Conservation (phyloP, 345 rosid species). For the Eucalyptus dawsonii region DNA sequence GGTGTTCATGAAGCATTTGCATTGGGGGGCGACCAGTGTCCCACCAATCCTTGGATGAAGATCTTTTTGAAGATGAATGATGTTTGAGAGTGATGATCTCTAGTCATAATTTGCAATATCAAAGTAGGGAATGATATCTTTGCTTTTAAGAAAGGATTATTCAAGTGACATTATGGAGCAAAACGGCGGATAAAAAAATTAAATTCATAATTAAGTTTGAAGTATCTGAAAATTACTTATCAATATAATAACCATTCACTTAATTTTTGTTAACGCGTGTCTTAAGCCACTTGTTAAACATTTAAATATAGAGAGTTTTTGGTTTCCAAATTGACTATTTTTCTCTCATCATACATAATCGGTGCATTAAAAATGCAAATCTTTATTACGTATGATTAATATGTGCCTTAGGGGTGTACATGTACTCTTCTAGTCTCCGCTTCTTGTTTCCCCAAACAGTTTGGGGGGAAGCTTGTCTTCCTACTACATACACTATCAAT, state of each 20-base stretch:
- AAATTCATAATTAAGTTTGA: not conserved
- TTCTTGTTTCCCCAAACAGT: no score
- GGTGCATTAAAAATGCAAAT: not conserved
- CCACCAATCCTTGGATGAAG: not conserved
- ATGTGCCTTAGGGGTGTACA: not conserved
- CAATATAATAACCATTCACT: not conserved
- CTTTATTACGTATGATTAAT: not conserved
- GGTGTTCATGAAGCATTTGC: not conserved
- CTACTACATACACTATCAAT: not conserved
- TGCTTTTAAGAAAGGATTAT: not conserved
- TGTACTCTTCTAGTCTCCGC: no score
- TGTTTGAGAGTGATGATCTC: not conserved
- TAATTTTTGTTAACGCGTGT: not conserved
- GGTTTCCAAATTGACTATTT: not conserved
- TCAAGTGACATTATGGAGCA: not conserved
- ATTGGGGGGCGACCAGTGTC: not conserved
- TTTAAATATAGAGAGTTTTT: not conserved
- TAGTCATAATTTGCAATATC: not conserved
- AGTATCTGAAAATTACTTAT: not conserved
- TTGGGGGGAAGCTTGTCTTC: not conserved
- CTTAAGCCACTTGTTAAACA: not conserved
- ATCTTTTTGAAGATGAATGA: not conserved
- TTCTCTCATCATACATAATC: not conserved
- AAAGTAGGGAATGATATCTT: not conserved
- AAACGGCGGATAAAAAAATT: not conserved